Evolutionary conservation across 2,329 filamentous ascomycete species (phyloP).

Genomic region (Colletotrichum filicis): DNA sequence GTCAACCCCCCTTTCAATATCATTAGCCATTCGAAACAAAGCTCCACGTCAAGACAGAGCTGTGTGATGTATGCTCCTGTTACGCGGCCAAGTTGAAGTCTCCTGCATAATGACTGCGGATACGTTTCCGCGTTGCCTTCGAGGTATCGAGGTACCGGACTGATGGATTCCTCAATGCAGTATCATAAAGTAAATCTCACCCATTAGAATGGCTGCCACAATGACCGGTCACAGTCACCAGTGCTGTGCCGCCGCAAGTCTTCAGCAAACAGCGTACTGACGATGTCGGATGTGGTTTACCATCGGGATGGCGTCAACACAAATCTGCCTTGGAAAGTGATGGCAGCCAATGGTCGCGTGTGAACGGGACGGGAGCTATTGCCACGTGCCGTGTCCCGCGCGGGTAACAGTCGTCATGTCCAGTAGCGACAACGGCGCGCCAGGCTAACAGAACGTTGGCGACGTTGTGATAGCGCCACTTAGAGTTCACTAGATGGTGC

Average conservation of each 20-base stretch:
- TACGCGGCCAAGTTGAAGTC: neutral
- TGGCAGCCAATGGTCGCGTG: neutral
- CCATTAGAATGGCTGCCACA: neutral
- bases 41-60: slow-evolving; percentile 2
- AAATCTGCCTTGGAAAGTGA: neutral
- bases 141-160: neutral
- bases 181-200: neutral
- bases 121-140: neutral
- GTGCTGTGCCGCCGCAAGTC: neutral
- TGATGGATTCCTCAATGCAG: slow-evolving; percentile 2
- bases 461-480: slow-evolving; percentile 15
- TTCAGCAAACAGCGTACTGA: neutral
- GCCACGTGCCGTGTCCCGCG: slow-evolving; percentile 23
- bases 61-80: neutral
- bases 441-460: slow-evolving; percentile 14
- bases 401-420: slow-evolving; percentile 9
- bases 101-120: neutral
- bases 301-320: neutral
- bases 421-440: slow-evolving; percentile 16
- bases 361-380: slow-evolving; percentile 4
- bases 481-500: slow-evolving; percentile 10
- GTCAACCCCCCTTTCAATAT: neutral
- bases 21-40: neutral
- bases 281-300: neutral
- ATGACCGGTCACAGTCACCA: neutral